Percentiles rank a stretch among this genome's conserved stretches.
Conservation (phyloP, 2,329 filamentous ascomycete species). For the Pseudogymnoascus pannorum region DNA sequence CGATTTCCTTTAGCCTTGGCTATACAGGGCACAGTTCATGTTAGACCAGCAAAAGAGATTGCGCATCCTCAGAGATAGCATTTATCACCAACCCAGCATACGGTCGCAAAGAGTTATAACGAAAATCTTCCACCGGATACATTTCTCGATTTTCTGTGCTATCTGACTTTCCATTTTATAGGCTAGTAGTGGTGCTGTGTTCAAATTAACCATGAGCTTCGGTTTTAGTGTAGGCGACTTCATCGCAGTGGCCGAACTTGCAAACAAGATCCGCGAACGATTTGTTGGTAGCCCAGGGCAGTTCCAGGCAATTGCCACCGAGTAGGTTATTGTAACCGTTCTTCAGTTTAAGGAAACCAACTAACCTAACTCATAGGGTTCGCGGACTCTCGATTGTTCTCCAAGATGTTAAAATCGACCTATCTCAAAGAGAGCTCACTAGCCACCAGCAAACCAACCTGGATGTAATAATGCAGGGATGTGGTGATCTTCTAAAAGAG, state of each 20-base stretch:
- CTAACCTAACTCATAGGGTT: slow-evolving; percentile 17
- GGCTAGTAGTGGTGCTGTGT: background rate
- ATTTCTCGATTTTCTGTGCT: background rate
- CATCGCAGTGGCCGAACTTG: slow-evolving; percentile 25
- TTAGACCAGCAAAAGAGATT: too few relatives aligned
- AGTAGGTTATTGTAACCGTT: slow-evolving; percentile 18
- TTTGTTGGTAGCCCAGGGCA: slow-evolving; percentile 24
- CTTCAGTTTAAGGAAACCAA: background rate
- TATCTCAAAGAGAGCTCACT: slow-evolving; percentile 17
- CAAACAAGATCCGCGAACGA: slow-evolving; percentile 23
- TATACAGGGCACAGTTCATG: too few relatives aligned
- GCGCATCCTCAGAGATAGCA: too few relatives aligned
- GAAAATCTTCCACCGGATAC: background rate
- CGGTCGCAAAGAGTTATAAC: background rate
- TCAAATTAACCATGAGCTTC: slow-evolving; percentile 27
- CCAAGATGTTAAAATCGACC: slow-evolving; percentile 21
- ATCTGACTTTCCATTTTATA: background rate
- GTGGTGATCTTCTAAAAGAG: slow-evolving; percentile 16
- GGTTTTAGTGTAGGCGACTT: slow-evolving; percentile 31
- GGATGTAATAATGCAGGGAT: slow-evolving; percentile 16
- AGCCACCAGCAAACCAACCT: slow-evolving; percentile 18
- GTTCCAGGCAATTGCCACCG: slow-evolving; percentile 21
- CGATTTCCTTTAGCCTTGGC: too few relatives aligned
- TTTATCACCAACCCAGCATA: too few relatives aligned
- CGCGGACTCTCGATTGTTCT: slow-evolving; percentile 25